Percentiles rank a stretch among this genome's conserved stretches.
Conservation (phyloP, 805 yeast species). For the Hanseniaspora thailandica region DNA sequence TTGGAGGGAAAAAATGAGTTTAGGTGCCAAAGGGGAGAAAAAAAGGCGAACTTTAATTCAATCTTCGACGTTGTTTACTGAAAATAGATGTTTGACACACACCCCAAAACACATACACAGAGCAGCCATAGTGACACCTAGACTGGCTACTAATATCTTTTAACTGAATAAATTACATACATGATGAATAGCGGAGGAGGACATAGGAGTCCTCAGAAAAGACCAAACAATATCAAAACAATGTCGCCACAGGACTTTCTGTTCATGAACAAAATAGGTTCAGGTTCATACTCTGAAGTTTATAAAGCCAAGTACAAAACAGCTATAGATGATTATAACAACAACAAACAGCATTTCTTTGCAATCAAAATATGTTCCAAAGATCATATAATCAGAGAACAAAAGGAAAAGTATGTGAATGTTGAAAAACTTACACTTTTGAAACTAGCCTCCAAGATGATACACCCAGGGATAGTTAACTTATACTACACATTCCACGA, state of each 20-base stretch:
- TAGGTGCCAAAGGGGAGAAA: no score
- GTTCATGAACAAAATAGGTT: conserved; percentile 47
- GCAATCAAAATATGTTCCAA: conserved; percentile 89
- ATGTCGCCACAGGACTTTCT: conserved; percentile 29
- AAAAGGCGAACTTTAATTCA: no score
- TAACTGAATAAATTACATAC: not conserved
- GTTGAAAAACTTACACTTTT: conserved; percentile 87
- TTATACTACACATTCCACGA: conserved; percentile 92
- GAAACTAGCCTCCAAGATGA: conserved; percentile 47
- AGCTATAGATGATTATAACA: conserved; percentile 24
- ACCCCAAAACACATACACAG: no score
- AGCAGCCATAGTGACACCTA: no score
- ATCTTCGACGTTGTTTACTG: no score
- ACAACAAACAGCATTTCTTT: conserved; percentile 28
- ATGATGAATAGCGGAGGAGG: not conserved
- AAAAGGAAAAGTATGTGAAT: conserved; percentile 88
- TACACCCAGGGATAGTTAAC: conserved; percentile 90
- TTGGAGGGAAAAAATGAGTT: no score
- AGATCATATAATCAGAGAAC: conserved; percentile 84
- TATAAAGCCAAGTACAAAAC: conserved; percentile 63
- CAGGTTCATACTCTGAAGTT: conserved; percentile 92
- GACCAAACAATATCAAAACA: conserved; percentile 16
- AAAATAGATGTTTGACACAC: no score
- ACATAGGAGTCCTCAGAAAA: not conserved
- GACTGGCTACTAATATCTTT: no score